Evolutionary conservation across 1,284 basidiomycete genomes (phyloP).

Genomic region (Taiwanofungus camphoratus): DNA sequence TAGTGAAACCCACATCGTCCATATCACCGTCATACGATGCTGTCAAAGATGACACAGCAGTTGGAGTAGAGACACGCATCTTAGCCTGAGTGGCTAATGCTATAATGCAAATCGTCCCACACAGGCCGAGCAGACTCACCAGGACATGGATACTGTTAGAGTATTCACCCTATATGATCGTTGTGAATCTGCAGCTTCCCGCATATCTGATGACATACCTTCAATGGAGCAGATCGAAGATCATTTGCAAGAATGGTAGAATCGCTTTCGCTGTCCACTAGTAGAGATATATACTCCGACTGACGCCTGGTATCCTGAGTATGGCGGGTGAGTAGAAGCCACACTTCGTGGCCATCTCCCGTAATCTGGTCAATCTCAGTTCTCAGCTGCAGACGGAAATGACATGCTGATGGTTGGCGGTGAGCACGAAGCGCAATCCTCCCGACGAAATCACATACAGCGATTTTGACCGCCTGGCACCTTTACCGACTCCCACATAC

Average conservation of each 20-base stretch:
- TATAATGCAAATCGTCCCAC: not conserved
- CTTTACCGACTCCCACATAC: slow-evolving; percentile 21
- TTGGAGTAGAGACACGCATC: slow-evolving; percentile 30
- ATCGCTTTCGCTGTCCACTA: slow-evolving; percentile 42
- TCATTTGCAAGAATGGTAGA: not conserved
- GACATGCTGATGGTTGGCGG: slow-evolving; percentile 18
- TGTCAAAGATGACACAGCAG: slow-evolving; percentile 46
- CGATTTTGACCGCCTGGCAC: not conserved
- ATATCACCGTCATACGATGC: slow-evolving; percentile 61
- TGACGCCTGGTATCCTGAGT: slow-evolving; percentile 48
- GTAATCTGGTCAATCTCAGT: slow-evolving; percentile 6
- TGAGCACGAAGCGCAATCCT: not conserved
- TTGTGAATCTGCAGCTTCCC: slow-evolving; percentile 4
- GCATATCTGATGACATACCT: slow-evolving; percentile 13
- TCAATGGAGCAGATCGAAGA: slow-evolving; percentile 14
- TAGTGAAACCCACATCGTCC: slow-evolving; percentile 56
- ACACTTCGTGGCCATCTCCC: slow-evolving; percentile 42
- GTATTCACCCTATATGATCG: slow-evolving; percentile 52
- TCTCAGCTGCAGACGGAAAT: slow-evolving; percentile 23
- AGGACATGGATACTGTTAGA: slow-evolving; percentile 76
- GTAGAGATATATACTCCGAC: slow-evolving; percentile 71
- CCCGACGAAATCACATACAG: not conserved
- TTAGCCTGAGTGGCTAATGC: slow-evolving; percentile 25
- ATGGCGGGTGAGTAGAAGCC: slow-evolving; percentile 81
- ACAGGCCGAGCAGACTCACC: slow-evolving; percentile 33